Base-by-base conservation (phyloP, 225 moss, liverwort and hornwort genomes). In the Marchantia paleacea region DNA sequence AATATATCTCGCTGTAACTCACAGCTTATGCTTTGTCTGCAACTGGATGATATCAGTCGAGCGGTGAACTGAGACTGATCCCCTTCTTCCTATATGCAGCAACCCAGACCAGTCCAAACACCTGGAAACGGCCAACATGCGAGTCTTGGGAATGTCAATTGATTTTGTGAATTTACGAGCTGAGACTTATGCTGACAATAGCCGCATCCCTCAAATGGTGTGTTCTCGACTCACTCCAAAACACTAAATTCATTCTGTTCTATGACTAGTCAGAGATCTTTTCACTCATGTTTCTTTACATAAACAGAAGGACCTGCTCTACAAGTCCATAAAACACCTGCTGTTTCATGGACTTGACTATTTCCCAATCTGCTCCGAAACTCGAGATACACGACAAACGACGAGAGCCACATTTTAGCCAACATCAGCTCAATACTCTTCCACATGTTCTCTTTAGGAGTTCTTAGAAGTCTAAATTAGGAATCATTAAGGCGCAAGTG, bases 41-140 rank as follows among this genome's bases (percentile, higher is more conserved):
- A 9, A 72, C 12, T 51, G 19, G 51, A 52, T n/a, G 72, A 72
- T 72, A 50, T 9, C 24, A 3, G 0, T n/a, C 7, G 51, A 51
- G 11, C 1, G 51, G 10, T 11, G 48, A 10, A 10, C 24, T 52
- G 62, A 62, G 22, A n/a, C 30, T 68, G 29, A 55, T 74, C 55
- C 24, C 39, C 15, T n/a, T 29, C 39, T 71, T 25, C 19, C 61
- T 71, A 14, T 58, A 12, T 83, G 50, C 91, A 97, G 95, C 86
- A 95, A 95, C 81, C 97, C 97, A 14, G 92, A 95, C 54, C 93
- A 97, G 77, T 97, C 95, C 47, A 97, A 97, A 83, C 97, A 97
- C 83, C 85, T 97, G 79, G 97, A 97, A 87, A 94, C 97, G 10
- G 95, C 97, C 28, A 93, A 88, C 49, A 97, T 95, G 95, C 89